Percentiles rank a stretch among this genome's conserved stretches.
Conservation (phyloP, 2,329 filamentous ascomycete species). For the Fusarium lateritium region DNA sequence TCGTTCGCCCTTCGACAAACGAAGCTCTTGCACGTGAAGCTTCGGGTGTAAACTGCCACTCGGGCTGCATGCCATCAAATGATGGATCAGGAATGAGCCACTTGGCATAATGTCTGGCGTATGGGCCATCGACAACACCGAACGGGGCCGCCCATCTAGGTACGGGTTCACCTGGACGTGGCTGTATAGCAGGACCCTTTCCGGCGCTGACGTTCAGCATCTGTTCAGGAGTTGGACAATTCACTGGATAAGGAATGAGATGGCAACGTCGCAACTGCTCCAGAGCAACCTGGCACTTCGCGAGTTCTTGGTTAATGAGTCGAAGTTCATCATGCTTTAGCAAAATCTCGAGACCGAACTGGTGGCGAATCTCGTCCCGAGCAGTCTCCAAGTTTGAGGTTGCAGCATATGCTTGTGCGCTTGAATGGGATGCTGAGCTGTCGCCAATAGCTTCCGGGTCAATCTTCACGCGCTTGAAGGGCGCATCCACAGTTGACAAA, state of each 20-base stretch:
- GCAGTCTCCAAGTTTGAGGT: constrained; percentile 65
- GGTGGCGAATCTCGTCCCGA: constrained; percentile 83
- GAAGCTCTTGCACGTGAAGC: constrained; percentile 61
- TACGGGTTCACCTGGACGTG: constrained; percentile 72
- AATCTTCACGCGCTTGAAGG: constrained; percentile 61
- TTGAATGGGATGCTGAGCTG: constrained; percentile 40
- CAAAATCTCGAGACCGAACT: constrained; percentile 92
- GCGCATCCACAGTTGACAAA: constrained; percentile 43
- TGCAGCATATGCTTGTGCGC: constrained; percentile 33
- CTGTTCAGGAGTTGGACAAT: constrained; percentile 74
- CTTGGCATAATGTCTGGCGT: constrained; percentile 93
- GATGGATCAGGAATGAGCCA: constrained; percentile 92
- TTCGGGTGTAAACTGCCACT: constrained; percentile 61
- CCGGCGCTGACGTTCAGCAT: constrained; percentile 81
- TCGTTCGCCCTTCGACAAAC: constrained; percentile 79
- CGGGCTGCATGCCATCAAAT: constrained; percentile 79
- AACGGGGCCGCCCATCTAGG: constrained; percentile 88
- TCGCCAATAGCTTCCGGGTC: constrained; percentile 48
- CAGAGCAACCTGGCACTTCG: constrained; percentile 92
- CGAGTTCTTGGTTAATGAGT: constrained; percentile 94
- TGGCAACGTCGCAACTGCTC: constrained; percentile 95
- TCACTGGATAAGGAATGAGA: constrained; percentile 89
- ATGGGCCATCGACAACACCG: constrained; percentile 92
- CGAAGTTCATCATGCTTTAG: constrained; percentile 95
- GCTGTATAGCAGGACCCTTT: constrained; percentile 77